Evolutionary conservation across 208 protist genomes (phyloP).

Genomic region (Zelonia costaricensis): DNA sequence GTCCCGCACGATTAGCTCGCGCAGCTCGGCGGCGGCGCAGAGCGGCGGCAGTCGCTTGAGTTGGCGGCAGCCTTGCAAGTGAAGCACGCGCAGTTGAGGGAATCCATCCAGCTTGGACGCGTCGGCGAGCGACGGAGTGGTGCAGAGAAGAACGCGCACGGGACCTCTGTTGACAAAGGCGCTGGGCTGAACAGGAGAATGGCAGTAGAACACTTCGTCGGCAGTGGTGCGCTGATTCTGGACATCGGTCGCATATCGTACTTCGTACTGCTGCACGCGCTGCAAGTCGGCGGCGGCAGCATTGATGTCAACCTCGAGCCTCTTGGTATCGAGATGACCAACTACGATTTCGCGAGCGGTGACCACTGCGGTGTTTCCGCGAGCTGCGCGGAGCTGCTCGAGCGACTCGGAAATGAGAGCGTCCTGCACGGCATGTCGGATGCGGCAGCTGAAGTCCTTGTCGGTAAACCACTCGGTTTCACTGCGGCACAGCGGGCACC

Average conservation of each 20-base stretch:
- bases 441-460: slow-evolving; percentile 7
- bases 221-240: too few species aligned
- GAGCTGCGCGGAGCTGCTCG: not conserved
- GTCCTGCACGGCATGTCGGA: not conserved
- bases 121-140: slow-evolving; percentile 1
- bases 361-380: not conserved
- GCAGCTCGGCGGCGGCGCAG: not conserved
- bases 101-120: not conserved
- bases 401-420: slow-evolving; percentile 6
- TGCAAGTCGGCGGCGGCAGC: not conserved
- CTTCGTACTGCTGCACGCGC: not conserved
- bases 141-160: not conserved
- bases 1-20: not conserved
- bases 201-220: not conserved
- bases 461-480: slow-evolving; percentile 10
- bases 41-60: slow-evolving; percentile 2
- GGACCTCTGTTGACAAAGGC: not conserved
- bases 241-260: not conserved
- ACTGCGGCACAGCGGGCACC: slow-evolving; percentile 2
- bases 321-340: slow-evolving; percentile 1
- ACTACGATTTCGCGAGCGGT: not conserved
- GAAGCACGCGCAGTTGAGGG: not conserved
- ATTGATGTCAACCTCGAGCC: not conserved
- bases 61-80: slow-evolving; percentile 9
- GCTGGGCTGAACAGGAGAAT: not conserved